Evolutionary conservation across 495 filamentous ascomycete genomes (phyloP).

Genomic region (Gamarada debralockiae): DNA sequence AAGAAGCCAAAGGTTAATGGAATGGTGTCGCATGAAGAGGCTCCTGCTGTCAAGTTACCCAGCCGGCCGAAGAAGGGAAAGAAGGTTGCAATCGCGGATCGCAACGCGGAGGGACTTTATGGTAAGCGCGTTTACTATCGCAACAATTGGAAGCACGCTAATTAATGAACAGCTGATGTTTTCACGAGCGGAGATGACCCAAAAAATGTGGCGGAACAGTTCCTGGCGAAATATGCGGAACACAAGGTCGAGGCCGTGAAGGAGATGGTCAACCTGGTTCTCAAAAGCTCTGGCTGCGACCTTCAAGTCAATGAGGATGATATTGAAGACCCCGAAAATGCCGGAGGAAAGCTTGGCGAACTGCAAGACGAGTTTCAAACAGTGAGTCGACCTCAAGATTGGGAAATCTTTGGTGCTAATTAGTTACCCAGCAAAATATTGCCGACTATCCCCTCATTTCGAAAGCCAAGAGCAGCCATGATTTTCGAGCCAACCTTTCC

Average conservation of each 20-base stretch:
- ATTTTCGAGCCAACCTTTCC: constrained; percentile 72
- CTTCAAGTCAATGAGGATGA: constrained; percentile 70
- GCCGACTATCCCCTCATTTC: constrained; percentile 93
- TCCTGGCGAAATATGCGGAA: constrained; percentile 70
- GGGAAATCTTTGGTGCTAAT: neutral
- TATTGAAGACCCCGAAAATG: constrained; percentile 81
- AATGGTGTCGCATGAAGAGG: constrained; percentile 30
- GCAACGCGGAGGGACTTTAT: constrained; percentile 67
- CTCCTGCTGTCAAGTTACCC: constrained; percentile 48
- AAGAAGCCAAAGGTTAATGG: constrained; percentile 79
- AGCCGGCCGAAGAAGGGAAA: constrained; percentile 59
- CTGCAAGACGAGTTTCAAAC: constrained; percentile 77
- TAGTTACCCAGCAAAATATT: constrained; percentile 53
- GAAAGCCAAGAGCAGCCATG: constrained; percentile 61
- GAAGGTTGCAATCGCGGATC: constrained; percentile 42
- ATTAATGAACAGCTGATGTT: constrained; percentile 58
- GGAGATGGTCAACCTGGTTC: constrained; percentile 84
- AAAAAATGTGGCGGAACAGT: constrained; percentile 75
- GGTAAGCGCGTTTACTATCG: constrained; percentile 44
- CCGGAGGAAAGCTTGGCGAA: constrained; percentile 61
- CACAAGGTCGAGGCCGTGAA: constrained; percentile 65
- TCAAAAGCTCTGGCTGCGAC: constrained; percentile 78
- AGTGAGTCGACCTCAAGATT: constrained; percentile 39
- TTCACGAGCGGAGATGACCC: constrained; percentile 66
- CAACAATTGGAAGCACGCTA: constrained; percentile 1